Conservation (phyloP, 2,329 filamentous ascomycete genomes). For the Colletotrichum tropicicola region DNA sequence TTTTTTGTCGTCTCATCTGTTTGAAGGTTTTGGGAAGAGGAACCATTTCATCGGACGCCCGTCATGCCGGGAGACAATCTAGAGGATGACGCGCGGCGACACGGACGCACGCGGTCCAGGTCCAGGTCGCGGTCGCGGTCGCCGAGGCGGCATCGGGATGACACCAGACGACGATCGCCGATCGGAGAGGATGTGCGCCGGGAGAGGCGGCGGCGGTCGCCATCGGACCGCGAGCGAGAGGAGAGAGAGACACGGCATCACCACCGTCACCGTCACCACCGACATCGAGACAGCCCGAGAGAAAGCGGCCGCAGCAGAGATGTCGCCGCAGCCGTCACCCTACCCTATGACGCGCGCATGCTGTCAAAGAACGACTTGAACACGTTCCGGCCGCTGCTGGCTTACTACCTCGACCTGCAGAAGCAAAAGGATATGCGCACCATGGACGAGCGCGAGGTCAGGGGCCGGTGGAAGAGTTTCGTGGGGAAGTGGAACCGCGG, state of each 20-base stretch:
- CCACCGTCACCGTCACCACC: slow-evolving; percentile 15
- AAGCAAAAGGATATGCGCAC: slow-evolving; percentile 77
- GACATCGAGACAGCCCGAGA: slow-evolving; percentile 12
- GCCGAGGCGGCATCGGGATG: slow-evolving; percentile 14
- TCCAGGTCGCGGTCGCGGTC: slow-evolving; percentile 15
- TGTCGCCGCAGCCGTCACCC: slow-evolving; percentile 29
- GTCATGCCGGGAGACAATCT: slow-evolving; percentile 25
- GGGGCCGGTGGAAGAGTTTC: slow-evolving; percentile 94
- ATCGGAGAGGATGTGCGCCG: slow-evolving; percentile 9
- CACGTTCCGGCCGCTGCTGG: slow-evolving; percentile 76
- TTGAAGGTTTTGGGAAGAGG: neutral
- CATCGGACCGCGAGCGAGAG: neutral
- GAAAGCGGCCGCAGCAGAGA: neutral
- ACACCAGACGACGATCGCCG: slow-evolving; percentile 21
- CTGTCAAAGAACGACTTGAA: slow-evolving; percentile 76
- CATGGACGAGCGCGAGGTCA: slow-evolving; percentile 78
- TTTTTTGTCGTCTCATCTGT: neutral
- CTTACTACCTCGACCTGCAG: slow-evolving; percentile 87
- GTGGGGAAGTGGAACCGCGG: slow-evolving; percentile 89
- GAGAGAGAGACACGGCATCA: slow-evolving; percentile 19
- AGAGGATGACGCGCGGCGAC: too few relatives aligned
- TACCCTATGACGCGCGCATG: slow-evolving; percentile 73
- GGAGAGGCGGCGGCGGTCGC: neutral
- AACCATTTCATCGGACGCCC: neutral
- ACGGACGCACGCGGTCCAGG: slow-evolving; percentile 27